A percentile compares a stretch with the other conserved stretches of the same genome.
Evolutionary conservation across 163 green algal species (phyloP).

Genomic region (Chlorella variabilis): DNA sequence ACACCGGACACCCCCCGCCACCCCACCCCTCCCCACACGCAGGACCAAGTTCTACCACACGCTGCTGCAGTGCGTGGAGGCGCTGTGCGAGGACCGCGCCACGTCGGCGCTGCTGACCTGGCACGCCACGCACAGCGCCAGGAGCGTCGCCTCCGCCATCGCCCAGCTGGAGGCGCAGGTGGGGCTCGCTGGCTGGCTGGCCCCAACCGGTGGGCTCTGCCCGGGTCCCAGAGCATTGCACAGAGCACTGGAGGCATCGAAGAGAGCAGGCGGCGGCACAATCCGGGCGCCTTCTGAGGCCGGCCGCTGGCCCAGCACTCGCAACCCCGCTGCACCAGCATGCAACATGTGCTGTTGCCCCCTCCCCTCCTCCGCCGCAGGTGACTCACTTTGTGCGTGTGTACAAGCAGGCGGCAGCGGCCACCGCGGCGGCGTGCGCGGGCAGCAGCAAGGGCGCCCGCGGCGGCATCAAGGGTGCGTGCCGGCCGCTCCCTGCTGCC

Average conservation of each 20-base stretch:
- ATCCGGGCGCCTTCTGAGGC: no score
- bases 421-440: not conserved
- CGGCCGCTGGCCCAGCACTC: no score
- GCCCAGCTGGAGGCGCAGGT: slow-evolving; percentile 3
- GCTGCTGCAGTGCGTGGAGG: slow-evolving; percentile 47
- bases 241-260: no score
- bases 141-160: not conserved
- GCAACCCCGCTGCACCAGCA: not conserved
- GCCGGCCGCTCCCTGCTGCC: not conserved
- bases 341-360: not conserved
- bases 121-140: slow-evolving; percentile 13
- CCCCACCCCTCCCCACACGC: not conserved
- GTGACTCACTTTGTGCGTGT: slow-evolving; percentile 44
- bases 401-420: slow-evolving; percentile 20
- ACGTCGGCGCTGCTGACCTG: slow-evolving; percentile 39
- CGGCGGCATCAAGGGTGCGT: not conserved
- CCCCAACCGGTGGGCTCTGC: not conserved
- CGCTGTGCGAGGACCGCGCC: slow-evolving; percentile 37
- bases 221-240: no score
- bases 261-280: no score
- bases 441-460: not conserved
- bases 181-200: not conserved
- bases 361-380: not conserved
- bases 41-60: slow-evolving; percentile 49
- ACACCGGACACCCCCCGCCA: not conserved